Conservation (phyloP, 2,329 filamentous ascomycete species). For the Camillea tinctor region DNA sequence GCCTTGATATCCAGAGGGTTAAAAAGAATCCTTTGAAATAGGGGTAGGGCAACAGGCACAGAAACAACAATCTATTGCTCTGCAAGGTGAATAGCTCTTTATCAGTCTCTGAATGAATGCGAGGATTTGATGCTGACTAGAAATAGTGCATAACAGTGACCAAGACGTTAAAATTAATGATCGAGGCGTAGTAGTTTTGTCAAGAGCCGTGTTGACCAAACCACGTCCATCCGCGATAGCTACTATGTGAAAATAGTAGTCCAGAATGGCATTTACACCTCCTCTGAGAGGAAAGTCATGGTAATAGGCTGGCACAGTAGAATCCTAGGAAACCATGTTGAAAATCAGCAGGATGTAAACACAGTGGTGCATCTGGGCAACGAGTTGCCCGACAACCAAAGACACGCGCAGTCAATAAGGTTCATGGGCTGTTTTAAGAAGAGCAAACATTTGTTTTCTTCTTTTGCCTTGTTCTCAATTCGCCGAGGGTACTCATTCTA, state of each 20-base stretch:
- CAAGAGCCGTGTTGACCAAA: not conserved
- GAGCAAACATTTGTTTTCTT: not conserved
- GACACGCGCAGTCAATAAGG: not conserved
- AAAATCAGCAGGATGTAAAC: not conserved
- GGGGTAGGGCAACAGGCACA: too few relatives aligned
- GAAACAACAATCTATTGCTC: too few relatives aligned
- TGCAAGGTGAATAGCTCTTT: too few relatives aligned
- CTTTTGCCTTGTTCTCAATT: not conserved
- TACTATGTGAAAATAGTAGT: not conserved
- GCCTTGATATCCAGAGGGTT: too few relatives aligned
- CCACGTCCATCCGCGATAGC: not conserved
- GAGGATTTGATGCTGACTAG: too few relatives aligned
- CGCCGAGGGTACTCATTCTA: too few relatives aligned
- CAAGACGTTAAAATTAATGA: too few relatives aligned
- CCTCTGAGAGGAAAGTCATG: not conserved
- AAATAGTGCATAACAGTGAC: too few relatives aligned
- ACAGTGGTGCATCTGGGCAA: not conserved
- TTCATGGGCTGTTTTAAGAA: not conserved
- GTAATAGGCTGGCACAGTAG: not conserved
- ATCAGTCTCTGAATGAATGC: too few relatives aligned
- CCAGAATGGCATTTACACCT: not conserved
- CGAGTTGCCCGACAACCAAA: not conserved
- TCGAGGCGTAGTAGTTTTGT: not conserved
- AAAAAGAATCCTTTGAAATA: too few relatives aligned
- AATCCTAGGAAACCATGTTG: not conserved